Evolutionary conservation across 2,329 filamentous ascomycete genomes (phyloP), one percentile per base, ranked within the genome.

Genomic region (Ascochyta fabae): DNA sequence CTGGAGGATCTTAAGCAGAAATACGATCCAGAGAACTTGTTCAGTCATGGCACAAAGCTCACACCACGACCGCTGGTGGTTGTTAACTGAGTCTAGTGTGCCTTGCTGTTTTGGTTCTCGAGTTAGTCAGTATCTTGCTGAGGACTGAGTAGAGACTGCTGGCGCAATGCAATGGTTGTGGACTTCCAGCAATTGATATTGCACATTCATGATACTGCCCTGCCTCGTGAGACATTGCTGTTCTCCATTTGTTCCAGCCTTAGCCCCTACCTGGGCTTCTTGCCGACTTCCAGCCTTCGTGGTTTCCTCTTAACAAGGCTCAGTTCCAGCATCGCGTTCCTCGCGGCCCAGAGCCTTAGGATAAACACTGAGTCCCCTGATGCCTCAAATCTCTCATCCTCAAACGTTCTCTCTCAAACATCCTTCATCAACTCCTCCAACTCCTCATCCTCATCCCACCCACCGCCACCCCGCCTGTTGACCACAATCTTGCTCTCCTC

Each of bases 391-490:
- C 7, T 10, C 9, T 9, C 27, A 3, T 10, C 9, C 9, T 12
- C 27, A 9, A 9, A 9, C 9, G 9, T 9, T 10, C 15, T 8
- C 34, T 8, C 31, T 29, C 48, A 76, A 36, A 76, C 70, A 53
- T 72, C 74, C 67, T 71, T 74, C 60, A 77, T 62, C 46, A 77
- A 53, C 60, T 73, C 72, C 70, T 90, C 87, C 72, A 90, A 73
- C 72, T 92, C 88, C 69, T 92, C 88, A 71, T 92, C 88, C 66
- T 93, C 90, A 72, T 96, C 92, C 79, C 91, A 92, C 71, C 72
- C 72, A 0, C 89, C 91, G 3, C 85, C 91, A 77, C 94, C 96
- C 71, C 92, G 84, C 69, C 93, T 83, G 68, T 83, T 89, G 53
- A 96, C 90, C 33, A 96, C 91, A 76, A 97, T 95, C 80, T 92